These are phyloP conservation scores for Xanthoconium purpureum DNA, from an alignment of 768 basidiomycete genomes.

Conservation along the genomic window DNA sequence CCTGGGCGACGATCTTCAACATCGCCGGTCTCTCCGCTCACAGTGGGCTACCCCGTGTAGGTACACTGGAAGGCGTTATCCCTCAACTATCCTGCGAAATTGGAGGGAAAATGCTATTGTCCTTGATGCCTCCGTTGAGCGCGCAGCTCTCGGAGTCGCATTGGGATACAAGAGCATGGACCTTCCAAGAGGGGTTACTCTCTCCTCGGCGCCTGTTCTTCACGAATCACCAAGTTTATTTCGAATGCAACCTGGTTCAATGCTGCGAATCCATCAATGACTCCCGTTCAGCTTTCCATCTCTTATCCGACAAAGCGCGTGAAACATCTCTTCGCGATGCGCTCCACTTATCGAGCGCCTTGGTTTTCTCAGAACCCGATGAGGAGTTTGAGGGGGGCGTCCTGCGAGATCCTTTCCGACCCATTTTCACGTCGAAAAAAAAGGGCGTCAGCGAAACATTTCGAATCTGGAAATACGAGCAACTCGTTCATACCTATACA, in stretches of 20 bases:
- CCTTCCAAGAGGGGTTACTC: conserved; percentile 18
- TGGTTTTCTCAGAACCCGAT: not conserved
- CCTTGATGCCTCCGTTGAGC: conserved; percentile 10
- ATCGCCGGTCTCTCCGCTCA: conserved; percentile 4
- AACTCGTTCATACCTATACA: not conserved
- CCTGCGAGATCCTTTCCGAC: not conserved
- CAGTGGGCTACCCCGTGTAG: conserved; percentile 13
- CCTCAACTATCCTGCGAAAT: conserved; percentile 5
- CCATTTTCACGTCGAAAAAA: not conserved
- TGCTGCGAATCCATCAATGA: conserved; percentile 15
- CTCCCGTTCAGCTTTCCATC: conserved; percentile 12
- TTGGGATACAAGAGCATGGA: conserved; percentile 18
- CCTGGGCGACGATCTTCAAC: conserved; percentile 13
- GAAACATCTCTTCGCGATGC: not conserved
- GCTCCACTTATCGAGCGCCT: too few relatives aligned
- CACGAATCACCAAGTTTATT: conserved; percentile 17
- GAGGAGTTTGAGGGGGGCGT: not conserved
- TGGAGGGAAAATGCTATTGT: conserved; percentile 4
- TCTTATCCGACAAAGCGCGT: conserved; percentile 2
- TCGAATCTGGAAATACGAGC: not conserved
- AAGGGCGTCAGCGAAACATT: too few relatives aligned
- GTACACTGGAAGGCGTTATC: conserved; percentile 2
- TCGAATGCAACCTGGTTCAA: conserved; percentile 1
- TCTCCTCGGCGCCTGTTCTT: conserved; percentile 18
- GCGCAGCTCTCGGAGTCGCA: not conserved